Evolutionary conservation across 768 basidiomycete genomes (phyloP).

Genomic region (Agrocybe praecox): DNA sequence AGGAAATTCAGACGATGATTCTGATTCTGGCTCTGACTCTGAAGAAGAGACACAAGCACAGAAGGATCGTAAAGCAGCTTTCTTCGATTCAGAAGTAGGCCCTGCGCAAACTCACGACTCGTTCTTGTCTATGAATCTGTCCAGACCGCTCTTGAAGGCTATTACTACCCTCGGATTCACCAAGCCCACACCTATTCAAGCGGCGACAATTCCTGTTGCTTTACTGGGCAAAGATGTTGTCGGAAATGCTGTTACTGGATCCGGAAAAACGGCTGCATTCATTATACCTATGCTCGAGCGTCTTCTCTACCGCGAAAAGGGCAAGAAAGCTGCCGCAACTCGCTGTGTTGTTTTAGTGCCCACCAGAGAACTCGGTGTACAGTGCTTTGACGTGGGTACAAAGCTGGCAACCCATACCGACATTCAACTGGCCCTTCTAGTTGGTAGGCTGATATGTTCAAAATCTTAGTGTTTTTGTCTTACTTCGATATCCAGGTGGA

Average conservation of each 20-base stretch:
- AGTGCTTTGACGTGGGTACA: conserved; percentile 90
- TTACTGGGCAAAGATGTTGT: conserved; percentile 95
- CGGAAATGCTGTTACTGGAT: conserved; percentile 94
- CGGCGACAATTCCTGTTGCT: conserved; percentile 91
- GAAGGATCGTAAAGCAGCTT: conserved; percentile 84
- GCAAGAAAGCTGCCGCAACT: conserved; percentile 82
- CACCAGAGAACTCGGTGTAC: conserved; percentile 93
- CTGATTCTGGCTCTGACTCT: conserved; percentile 42
- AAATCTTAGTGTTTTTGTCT: background rate
- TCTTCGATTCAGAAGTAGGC: conserved; percentile 69
- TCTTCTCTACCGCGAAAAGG: conserved; percentile 87
- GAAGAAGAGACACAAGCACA: conserved; percentile 63
- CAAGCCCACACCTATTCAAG: conserved; percentile 94
- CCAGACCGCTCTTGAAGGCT: conserved; percentile 91
- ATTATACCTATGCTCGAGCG: conserved; percentile 94
- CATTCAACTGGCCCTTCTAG: conserved; percentile 87
- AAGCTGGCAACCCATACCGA: conserved; percentile 88
- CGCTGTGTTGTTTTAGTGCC: conserved; percentile 93
- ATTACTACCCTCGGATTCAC: conserved; percentile 80
- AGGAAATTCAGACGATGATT: conserved; percentile 24
- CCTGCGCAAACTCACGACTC: conserved; percentile 65
- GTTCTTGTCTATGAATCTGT: conserved; percentile 93
- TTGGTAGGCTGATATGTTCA: conserved; percentile 57
- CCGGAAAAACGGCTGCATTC: conserved; percentile 98
- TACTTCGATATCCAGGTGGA: conserved; percentile 62